Evolutionary conservation across 106 monocot genomes (phyloP).

Genomic region (Apostasia ramifera): DNA sequence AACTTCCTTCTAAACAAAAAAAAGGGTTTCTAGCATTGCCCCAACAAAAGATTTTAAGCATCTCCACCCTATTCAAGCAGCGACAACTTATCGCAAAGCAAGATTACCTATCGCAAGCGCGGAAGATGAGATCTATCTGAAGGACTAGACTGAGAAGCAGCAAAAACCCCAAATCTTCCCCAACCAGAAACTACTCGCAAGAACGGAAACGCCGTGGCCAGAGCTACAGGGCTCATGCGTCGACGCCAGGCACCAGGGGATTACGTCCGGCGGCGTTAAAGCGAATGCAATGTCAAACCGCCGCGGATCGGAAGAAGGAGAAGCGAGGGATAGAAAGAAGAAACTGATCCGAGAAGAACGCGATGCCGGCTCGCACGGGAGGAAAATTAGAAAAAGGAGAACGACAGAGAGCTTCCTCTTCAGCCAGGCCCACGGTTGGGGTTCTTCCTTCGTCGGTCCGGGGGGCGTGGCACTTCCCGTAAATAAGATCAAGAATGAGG

Average conservation of each 20-base stretch:
- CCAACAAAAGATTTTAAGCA: not conserved
- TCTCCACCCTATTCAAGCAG: not conserved
- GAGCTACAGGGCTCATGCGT: not conserved
- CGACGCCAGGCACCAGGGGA: not conserved
- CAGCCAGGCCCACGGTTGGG: not conserved
- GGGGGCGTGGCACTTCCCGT: constrained; percentile 1
- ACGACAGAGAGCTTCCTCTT: not conserved
- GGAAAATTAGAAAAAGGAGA: not conserved
- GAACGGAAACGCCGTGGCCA: not conserved
- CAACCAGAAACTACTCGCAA: not conserved
- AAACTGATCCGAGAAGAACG: constrained; percentile 3
- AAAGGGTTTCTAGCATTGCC: not conserved
- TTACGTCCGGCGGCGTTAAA: not conserved
- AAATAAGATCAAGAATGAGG: not conserved
- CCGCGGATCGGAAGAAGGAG: not conserved
- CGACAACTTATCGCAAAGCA: not conserved
- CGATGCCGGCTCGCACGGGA: constrained; percentile 1
- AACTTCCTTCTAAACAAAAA: not conserved
- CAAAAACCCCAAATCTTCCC: not conserved
- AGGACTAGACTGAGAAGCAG: not conserved
- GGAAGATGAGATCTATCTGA: not conserved
- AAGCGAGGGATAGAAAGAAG: not conserved
- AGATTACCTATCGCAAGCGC: not conserved
- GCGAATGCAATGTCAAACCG: not conserved
- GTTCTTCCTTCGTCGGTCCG: not conserved